A percentile compares a stretch with the other conserved stretches of the same genome.
These are phyloP conservation scores for Tilletia indica DNA, from an alignment of 1,284 basidiomycete genomes.

Conservation along the genomic window DNA sequence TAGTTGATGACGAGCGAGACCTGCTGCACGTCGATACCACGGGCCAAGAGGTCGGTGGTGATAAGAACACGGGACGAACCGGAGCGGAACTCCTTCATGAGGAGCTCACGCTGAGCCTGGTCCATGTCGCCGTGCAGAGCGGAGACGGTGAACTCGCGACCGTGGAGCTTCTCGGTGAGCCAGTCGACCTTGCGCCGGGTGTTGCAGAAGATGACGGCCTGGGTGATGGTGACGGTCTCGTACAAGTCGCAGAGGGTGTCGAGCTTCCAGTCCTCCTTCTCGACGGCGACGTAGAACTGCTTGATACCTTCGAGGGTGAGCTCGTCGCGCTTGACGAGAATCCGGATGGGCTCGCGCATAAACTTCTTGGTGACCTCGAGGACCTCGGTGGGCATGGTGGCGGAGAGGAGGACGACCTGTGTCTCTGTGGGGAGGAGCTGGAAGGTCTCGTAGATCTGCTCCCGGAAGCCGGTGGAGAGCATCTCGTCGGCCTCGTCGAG, in stretches of 20 bases:
- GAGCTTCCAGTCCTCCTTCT: slow-evolving; percentile 99
- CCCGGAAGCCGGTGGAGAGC: slow-evolving; percentile 98
- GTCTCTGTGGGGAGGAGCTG: slow-evolving; percentile 36
- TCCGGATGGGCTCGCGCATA: slow-evolving; percentile 98
- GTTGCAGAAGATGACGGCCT: slow-evolving; percentile 99
- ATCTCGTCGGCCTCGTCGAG: slow-evolving; percentile 98
- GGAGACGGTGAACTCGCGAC: slow-evolving; percentile 57
- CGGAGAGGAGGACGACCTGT: slow-evolving; percentile 65
- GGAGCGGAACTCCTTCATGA: slow-evolving; percentile 97
- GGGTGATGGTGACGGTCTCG: slow-evolving; percentile 97
- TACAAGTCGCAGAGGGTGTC: slow-evolving; percentile 95
- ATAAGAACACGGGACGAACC: slow-evolving; percentile 64
- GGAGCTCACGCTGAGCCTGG: slow-evolving; percentile 95
- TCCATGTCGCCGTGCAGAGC: slow-evolving; percentile 89
- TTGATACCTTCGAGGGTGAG: slow-evolving; percentile 99
- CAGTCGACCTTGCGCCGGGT: slow-evolving; percentile 98
- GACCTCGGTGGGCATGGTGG: slow-evolving; percentile 94
- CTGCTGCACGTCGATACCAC: slow-evolving; percentile 97
- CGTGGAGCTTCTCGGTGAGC: slow-evolving; percentile 97
- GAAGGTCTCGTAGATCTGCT: slow-evolving; percentile 87
- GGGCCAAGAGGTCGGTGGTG: slow-evolving; percentile 84
- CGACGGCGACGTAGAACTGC: slow-evolving; percentile 99
- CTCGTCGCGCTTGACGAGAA: slow-evolving; percentile 99
- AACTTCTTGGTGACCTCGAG: slow-evolving; percentile 99
- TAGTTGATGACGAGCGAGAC: slow-evolving; percentile 98